Conservation (phyloP, 2,329 filamentous ascomycete species). For the Didymella glomerata region DNA sequence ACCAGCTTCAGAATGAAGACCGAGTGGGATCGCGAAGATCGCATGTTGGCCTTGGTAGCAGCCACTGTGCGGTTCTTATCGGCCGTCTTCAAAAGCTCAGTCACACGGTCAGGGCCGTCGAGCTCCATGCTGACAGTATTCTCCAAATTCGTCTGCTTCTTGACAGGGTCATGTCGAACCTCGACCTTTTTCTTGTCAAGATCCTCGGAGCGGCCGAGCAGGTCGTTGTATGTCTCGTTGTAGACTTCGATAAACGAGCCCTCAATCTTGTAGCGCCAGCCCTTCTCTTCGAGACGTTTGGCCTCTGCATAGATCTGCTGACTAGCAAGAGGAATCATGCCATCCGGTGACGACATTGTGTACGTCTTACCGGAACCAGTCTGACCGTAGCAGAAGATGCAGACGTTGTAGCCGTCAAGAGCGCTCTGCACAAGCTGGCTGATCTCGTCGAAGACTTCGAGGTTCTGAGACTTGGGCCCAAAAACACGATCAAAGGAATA, state of each 20-base stretch:
- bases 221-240: slow-evolving; percentile 94
- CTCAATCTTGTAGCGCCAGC: slow-evolving; percentile 93
- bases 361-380: slow-evolving; percentile 96
- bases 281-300: slow-evolving; percentile 82
- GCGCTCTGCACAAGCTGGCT: slow-evolving; percentile 96
- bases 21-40: slow-evolving; percentile 92
- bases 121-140: slow-evolving; percentile 81
- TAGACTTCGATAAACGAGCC: slow-evolving; percentile 97
- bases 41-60: slow-evolving; percentile 96
- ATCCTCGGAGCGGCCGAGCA: slow-evolving; percentile 76
- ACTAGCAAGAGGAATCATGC: slow-evolving; percentile 94
- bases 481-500: slow-evolving; percentile 97
- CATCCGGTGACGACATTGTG: slow-evolving; percentile 94
- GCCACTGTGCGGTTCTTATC: slow-evolving; percentile 89
- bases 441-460: slow-evolving; percentile 93
- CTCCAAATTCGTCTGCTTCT: slow-evolving; percentile 81
- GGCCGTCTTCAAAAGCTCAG: slow-evolving; percentile 80
- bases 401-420: slow-evolving; percentile 96
- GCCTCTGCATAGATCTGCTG: slow-evolving; percentile 93
- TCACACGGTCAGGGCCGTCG: slow-evolving; percentile 80
- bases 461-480: slow-evolving; percentile 76
- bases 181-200: slow-evolving; percentile 85
- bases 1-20: slow-evolving; percentile 85
- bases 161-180: slow-evolving; percentile 83
- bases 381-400: slow-evolving; percentile 98